Evolutionary conservation across 2,329 filamentous ascomycete genomes (phyloP).

Genomic region (Cercospora citrullina): DNA sequence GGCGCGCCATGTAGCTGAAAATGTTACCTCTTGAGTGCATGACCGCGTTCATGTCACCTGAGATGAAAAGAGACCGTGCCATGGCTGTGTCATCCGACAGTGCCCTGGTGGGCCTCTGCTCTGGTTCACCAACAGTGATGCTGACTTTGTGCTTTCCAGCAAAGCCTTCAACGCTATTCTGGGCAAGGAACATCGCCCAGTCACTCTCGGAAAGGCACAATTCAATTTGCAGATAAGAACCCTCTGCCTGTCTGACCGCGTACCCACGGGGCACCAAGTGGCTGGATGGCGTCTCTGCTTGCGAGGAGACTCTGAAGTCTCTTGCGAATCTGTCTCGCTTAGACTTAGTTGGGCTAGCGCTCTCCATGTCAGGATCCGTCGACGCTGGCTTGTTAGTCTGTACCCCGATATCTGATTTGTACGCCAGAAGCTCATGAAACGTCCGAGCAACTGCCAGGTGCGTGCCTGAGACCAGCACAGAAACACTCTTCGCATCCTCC

Average conservation of each 20-base stretch:
- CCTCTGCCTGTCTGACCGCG: not conserved
- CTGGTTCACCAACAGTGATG: conserved; percentile 17
- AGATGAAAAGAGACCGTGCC: conserved; percentile 19
- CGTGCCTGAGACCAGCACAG: conserved; percentile 25
- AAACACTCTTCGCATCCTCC: not conserved
- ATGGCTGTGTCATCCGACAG: not conserved
- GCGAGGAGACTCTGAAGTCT: not conserved
- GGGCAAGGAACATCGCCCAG: conserved; percentile 13
- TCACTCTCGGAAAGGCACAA: conserved; percentile 9
- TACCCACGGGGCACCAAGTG: not conserved
- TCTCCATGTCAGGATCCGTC: not conserved
- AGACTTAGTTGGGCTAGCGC: not conserved
- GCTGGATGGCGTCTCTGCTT: not conserved
- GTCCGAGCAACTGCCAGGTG: conserved; percentile 15
- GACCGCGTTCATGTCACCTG: not conserved
- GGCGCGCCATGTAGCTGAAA: not conserved
- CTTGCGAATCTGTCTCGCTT: not conserved
- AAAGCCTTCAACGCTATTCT: not conserved
- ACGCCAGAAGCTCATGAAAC: not conserved
- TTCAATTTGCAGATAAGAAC: not conserved
- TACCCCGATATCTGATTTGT: not conserved
- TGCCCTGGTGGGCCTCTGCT: conserved; percentile 3
- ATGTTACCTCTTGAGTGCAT: not conserved
- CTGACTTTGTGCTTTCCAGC: conserved; percentile 1
- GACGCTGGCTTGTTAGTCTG: not conserved